Evolutionary conservation across 1,284 basidiomycete species (phyloP).

Genomic region (Uromyces viciae-fabae): DNA sequence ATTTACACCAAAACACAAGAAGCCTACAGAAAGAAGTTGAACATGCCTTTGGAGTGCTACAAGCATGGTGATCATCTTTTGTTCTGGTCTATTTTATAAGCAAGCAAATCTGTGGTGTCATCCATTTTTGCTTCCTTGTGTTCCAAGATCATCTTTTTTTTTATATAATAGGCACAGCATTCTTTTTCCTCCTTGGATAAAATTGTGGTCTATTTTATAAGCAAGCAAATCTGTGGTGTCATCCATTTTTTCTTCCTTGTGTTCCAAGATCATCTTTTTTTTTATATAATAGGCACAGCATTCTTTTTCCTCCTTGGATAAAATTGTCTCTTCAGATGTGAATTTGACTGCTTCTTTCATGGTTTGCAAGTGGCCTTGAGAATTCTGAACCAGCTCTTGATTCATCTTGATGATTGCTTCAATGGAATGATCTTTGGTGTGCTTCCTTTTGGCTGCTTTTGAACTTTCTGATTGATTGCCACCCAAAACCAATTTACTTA

Average conservation of each 20-base stretch:
- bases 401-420: background rate
- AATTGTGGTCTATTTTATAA: too few species aligned
- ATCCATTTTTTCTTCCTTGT: too few species aligned
- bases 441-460: background rate
- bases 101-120: too few species aligned
- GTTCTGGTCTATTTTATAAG: too few species aligned
- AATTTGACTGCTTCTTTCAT: background rate
- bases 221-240: too few species aligned
- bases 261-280: background rate
- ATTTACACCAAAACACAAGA: too few species aligned
- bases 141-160: background rate
- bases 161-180: background rate
- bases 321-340: background rate
- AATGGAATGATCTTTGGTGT: background rate
- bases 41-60: too few species aligned
- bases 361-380: background rate
- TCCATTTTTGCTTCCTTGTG: too few species aligned
- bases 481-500: background rate
- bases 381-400: background rate
- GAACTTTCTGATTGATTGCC: background rate
- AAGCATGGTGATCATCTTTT: too few species aligned
- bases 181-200: background rate
- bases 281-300: background rate
- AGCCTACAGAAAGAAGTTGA: too few species aligned
- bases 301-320: background rate